Percentiles rank a stretch among this genome's conserved stretches.
These are phyloP conservation scores for Oryza punctata DNA, from an alignment of 176 grass and related monocot species.

Conservation along the genomic window DNA sequence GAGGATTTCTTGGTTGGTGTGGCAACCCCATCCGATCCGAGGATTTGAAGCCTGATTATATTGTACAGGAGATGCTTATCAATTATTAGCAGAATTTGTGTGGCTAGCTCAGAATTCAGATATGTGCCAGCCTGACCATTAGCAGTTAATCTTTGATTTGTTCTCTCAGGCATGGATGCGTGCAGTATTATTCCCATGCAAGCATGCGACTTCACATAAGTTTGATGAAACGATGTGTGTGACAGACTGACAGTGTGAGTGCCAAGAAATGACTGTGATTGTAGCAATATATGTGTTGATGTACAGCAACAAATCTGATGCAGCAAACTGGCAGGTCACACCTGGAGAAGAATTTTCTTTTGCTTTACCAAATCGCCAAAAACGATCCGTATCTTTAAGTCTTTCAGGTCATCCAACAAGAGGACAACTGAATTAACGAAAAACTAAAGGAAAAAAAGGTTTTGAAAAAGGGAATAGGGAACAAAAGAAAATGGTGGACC, in stretches of 20 bases:
- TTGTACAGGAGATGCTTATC: too few relatives aligned
- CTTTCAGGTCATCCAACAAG: constrained; percentile 33
- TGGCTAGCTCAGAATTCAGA: background rate
- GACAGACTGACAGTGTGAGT: background rate
- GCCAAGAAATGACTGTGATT: background rate
- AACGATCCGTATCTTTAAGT: constrained; percentile 14
- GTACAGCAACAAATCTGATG: background rate
- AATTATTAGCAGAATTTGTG: too few relatives aligned
- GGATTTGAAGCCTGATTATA: too few relatives aligned
- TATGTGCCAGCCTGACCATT: background rate
- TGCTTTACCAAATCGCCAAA: constrained; percentile 17
- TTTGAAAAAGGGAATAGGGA: constrained; percentile 5
- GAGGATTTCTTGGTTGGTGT: background rate
- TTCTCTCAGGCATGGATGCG: background rate
- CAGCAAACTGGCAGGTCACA: background rate
- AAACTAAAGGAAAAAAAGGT: background rate
- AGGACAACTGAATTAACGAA: constrained; percentile 7
- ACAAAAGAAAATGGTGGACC: constrained; percentile 53
- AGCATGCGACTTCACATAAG: too few relatives aligned
- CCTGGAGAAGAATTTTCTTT: background rate
- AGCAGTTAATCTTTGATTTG: background rate
- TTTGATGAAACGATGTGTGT: background rate
- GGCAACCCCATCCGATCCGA: background rate
- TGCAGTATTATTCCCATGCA: background rate
- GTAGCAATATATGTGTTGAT: background rate